Base-by-base conservation (phyloP, 2,329 filamentous ascomycete genomes). In the Stagonosporopsis rhizophila region DNA sequence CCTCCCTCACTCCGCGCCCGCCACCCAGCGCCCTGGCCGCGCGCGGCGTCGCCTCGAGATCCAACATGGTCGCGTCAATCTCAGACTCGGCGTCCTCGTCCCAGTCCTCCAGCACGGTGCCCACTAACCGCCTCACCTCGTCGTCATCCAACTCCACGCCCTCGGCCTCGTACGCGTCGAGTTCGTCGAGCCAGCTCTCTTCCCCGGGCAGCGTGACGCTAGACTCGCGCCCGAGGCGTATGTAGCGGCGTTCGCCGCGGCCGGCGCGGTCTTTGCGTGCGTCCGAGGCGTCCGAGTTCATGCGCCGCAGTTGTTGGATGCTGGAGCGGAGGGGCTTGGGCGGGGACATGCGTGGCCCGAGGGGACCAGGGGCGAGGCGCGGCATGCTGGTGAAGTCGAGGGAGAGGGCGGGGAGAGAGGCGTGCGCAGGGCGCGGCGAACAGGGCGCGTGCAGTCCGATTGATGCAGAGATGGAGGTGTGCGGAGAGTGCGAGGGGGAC, bases 211-310 rank as follows among this genome's bases (percentile, higher is more conserved):
- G 41, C 27, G 56, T 50, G 25, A 67, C 59, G 41, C 67, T 71
- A 6, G 67, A 71, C 61, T 79, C 77, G 2, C 78, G 68, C 0
- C 77, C 77, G 0, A 80, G 64, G n/a, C 72, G 66, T 19, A 76
- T 56, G 59, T 79, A 80, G 6, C 75, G 70, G 0, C 76, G 61
- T 45, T 73, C 73, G 8, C 68, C 71, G 2, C 62, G 50, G 9
- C 69, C 72, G 8, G 63, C 59, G 40, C 63, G 59, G 41, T 66
- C 49, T 14, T 58, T 59, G 22, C 58, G 57, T 5, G 61, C 59
- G 19, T 61, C 55, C 6, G 46, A 48, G 2, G 74, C 71, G 48
- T 79, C 77, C 23, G 73, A 77, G 60, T 80, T 80, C 78, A 79
- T 79, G 19, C 78, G 70, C 6, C 79, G 67, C 3, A 80, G 67